These are phyloP conservation scores for Olyra latifolia DNA, from an alignment of 176 grass and related monocot species.

Conservation along the genomic window DNA sequence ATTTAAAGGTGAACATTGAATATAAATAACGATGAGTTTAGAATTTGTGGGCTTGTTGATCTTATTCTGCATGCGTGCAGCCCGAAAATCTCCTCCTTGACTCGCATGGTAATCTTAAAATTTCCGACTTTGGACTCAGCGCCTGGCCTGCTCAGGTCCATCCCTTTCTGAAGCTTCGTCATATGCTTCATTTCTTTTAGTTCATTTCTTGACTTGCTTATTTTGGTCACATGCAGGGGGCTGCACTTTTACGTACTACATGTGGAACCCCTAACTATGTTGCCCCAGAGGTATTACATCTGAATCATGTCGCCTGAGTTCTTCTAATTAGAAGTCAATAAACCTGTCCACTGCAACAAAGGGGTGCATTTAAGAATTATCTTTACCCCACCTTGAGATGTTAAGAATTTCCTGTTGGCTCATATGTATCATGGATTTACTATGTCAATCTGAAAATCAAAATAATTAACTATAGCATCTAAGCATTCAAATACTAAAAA, in stretches of 20 bases:
- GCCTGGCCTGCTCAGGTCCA: conserved; percentile 81
- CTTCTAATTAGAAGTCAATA: conserved; percentile 12
- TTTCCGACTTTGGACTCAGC: conserved; percentile 98
- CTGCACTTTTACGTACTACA: conserved; percentile 68
- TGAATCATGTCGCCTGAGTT: conserved; percentile 30
- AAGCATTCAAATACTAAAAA: neutral
- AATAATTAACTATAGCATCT: neutral
- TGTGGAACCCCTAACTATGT: conserved; percentile 99
- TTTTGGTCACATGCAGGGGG: conserved; percentile 58
- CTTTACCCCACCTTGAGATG: neutral
- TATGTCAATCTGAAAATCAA: neutral
- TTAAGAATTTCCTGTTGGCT: conserved; percentile 6
- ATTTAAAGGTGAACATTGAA: conserved; percentile 69
- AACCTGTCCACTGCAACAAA: conserved; percentile 21
- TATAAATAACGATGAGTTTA: conserved; percentile 10
- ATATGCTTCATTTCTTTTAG: neutral
- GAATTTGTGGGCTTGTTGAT: conserved; percentile 33
- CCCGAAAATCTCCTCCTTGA: conserved; percentile 98
- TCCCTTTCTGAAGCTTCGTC: conserved; percentile 31
- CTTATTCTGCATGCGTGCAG: conserved; percentile 48
- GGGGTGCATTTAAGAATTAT: neutral
- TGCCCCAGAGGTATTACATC: conserved; percentile 79
- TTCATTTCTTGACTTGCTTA: conserved; percentile 21
- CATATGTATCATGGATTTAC: conserved; percentile 15
- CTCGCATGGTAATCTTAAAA: conserved; percentile 97